Evolutionary conservation across 352 stramenopile species (phyloP).

Genomic region (Globisporangium mamillatum): DNA sequence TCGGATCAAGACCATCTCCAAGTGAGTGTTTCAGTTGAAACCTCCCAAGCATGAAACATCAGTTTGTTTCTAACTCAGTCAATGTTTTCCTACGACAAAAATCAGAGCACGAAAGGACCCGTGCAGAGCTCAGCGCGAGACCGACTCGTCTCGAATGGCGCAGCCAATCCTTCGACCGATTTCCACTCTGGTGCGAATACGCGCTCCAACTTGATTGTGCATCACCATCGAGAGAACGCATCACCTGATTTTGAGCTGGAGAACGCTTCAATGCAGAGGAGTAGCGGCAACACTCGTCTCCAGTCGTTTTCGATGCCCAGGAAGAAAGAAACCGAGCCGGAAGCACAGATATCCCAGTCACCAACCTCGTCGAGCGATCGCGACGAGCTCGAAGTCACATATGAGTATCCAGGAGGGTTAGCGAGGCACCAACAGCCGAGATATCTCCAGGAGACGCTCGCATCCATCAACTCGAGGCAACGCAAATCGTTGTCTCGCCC

Average conservation of each 20-base stretch:
- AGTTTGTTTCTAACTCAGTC: neutral
- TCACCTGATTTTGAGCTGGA: conserved; percentile 4
- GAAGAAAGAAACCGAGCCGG: conserved; percentile 28
- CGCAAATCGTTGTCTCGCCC: conserved; percentile 18
- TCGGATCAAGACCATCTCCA: conserved; percentile 10
- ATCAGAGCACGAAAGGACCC: neutral
- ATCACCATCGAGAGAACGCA: conserved; percentile 12
- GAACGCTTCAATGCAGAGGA: neutral
- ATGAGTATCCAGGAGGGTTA: conserved; percentile 19
- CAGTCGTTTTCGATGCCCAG: conserved; percentile 44
- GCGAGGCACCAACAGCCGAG: conserved; percentile 28
- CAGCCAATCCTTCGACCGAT: neutral
- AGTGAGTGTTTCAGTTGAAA: neutral
- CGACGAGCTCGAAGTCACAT: conserved; percentile 42
- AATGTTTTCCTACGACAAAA: neutral
- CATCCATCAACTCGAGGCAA: conserved; percentile 50
- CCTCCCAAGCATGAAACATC: neutral
- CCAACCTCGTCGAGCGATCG: conserved; percentile 29
- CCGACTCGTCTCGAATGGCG: neutral
- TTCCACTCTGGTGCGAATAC: neutral
- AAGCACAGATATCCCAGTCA: conserved; percentile 31
- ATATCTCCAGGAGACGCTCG: conserved; percentile 51
- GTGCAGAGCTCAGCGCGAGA: conserved; percentile 7
- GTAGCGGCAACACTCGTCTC: conserved; percentile 15
- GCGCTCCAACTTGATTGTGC: neutral